Evolutionary conservation across 1,139 yeast species (phyloP).

Genomic region (Candida mesenterica): DNA sequence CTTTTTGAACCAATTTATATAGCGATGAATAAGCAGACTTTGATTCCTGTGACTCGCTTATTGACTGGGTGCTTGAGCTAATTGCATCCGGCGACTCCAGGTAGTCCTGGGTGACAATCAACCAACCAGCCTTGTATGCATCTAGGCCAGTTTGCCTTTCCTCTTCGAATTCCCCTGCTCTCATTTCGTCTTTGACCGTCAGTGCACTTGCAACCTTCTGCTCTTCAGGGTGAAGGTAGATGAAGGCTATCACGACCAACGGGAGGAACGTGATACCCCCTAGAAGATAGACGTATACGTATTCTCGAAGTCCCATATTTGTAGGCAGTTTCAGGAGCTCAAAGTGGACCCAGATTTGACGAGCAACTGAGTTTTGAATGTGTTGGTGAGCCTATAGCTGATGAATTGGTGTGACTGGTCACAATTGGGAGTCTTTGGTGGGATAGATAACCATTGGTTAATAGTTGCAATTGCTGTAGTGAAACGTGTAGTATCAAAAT

Average conservation of each 20-base stretch:
- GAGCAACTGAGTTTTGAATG: no score
- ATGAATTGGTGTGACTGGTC: no score
- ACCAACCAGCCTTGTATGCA: slow-evolving; percentile 73
- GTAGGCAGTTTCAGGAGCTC: background rate
- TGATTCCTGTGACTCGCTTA: slow-evolving; percentile 39
- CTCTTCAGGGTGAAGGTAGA: slow-evolving; percentile 35
- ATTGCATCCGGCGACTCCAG: slow-evolving; percentile 46
- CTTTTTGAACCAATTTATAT: slow-evolving; percentile 50
- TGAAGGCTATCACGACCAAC: slow-evolving; percentile 34
- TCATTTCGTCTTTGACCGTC: slow-evolving; percentile 32
- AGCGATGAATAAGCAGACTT: slow-evolving; percentile 60
- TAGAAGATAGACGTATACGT: slow-evolving; percentile 38
- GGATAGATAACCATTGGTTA: no score
- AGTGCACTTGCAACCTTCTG: slow-evolving; percentile 12
- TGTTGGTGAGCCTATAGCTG: no score
- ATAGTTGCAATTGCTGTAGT: no score
- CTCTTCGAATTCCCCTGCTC: slow-evolving; percentile 66
- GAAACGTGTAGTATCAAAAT: no score
- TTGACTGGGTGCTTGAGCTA: slow-evolving; percentile 32
- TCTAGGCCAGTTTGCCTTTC: slow-evolving; percentile 58
- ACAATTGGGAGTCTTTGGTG: no score
- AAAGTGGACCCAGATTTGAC: no score
- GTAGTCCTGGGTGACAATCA: slow-evolving; percentile 78
- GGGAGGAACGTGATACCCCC: slow-evolving; percentile 87
- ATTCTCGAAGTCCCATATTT: slow-evolving; percentile 19